Base-by-base conservation (phyloP, 345 rosid genomes). In the Arabis hirsuta region DNA sequence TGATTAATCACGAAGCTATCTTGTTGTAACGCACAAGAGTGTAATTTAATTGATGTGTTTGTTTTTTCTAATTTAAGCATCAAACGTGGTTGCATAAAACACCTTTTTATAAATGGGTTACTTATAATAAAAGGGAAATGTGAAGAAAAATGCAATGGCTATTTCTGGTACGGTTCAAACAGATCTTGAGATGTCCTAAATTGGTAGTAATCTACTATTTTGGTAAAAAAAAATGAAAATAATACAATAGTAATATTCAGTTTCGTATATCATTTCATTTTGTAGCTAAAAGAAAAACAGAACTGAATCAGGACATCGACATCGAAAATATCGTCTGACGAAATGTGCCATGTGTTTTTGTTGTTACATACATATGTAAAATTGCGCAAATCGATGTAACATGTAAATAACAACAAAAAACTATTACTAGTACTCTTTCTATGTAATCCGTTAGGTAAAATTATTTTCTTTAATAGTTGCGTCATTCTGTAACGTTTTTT, bases 281-380 rank as follows among this genome's bases (percentile, higher is more conserved):
- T 16, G 60, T 57, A 57, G 47, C 39, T 16, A 43, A 22, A 43
- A 22, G n/a, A 36, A 24, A 73, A 73, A 73, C 66, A 47, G 66
- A 65, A 47, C 9, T 57, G 38, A 29, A 41, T 57, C 45, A 66
- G 54, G 64, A 50, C 77, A 65, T 72, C 71, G 19, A 73, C 71
- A 65, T 67, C 73, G 78, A 52, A 59, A 43, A n/a, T 52, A 74
- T 74, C 68, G 69, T 22, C 73, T 26, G 69, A 60, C 62, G 42
- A 52, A 67, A 74, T 14, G 56, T 53, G 73, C 63, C 78, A 67
- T 74, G 78, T 74, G 73, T 67, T 44, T 67, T 53, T 74, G 55
- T 57, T 67, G 46, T 48, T 55, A 44, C 48, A 51, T 39, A 56
- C 58, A 36, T 64, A 64, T 20, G 41, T 62, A 34, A 36, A 36